Base-by-base conservation (phyloP, 2,329 filamentous ascomycete genomes). In the Colletotrichum destructivum region DNA sequence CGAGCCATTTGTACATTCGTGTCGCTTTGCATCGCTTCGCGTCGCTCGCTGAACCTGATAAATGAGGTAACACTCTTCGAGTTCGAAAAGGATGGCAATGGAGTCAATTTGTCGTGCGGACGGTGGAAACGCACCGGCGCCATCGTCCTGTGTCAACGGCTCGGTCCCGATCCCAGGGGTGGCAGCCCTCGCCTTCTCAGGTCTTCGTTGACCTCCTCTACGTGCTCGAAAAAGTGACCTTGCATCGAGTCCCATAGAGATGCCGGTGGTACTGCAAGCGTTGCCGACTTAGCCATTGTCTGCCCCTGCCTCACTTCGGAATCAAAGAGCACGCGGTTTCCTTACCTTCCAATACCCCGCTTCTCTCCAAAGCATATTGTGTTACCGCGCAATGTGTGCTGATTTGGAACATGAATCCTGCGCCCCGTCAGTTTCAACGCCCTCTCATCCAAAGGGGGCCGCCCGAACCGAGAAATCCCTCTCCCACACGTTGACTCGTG, bases 391-490 rank as follows among this genome's bases (percentile, higher is more conserved):
- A 72, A 44, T 77, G 76, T 4, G 74, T 75, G 38, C 74, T 75
- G 42, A 77, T 69, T 16, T 78, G 76, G 67, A 78, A 77, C 77
- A 78, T 78, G 56, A 78, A 77, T 2, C 73, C 75, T 76, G 42
- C 15, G 40, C 79, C 79, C 65, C 84, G 35, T 81, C 54, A 52
- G 82, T 78, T 61, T 80, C 5, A 21, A 35, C 78, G 16, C 79
- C 35, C 61, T 35, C 2, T 47, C n/a, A 0, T 9, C 38, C 18
- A 11, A 49, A 8, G 21, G 15, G 15, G n/a, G 12, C 12, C 4
- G 11, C 11, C 23, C 67, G 7, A 62, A 72, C 76, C 75, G 26
- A 80, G 62, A 35, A 72, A 77, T 2, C 75, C 78, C 61, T 75
- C 73, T 59, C 74, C 76, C 0, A 74, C 72, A 21, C 76, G 73